Evolutionary conservation across 2,329 filamentous ascomycete species (phyloP).

Genomic region (Curvularia spicifera): DNA sequence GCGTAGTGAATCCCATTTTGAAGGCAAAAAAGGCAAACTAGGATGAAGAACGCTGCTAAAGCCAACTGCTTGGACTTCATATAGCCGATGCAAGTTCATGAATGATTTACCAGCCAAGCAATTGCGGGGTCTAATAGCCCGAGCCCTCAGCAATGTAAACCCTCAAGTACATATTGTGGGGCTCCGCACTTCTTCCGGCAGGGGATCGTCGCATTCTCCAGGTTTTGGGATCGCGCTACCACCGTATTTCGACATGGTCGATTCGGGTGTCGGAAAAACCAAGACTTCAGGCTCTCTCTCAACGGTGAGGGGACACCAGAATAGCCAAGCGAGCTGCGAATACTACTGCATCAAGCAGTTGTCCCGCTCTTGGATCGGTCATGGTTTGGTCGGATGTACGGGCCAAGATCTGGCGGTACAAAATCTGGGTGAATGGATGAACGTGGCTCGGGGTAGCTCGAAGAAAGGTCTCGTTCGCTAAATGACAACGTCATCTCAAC

Average conservation of each 20-base stretch:
- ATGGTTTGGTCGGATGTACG: background rate
- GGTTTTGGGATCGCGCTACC: constrained; percentile 22
- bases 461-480: background rate
- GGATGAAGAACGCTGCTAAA: background rate
- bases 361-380: background rate
- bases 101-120: constrained; percentile 32
- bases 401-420: constrained; percentile 1
- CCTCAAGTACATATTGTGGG: constrained; percentile 27
- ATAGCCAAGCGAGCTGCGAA: background rate
- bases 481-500: background rate
- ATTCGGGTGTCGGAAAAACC: constrained; percentile 23
- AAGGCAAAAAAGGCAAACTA: constrained; percentile 3
- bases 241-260: constrained; percentile 12
- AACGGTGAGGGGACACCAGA: constrained; percentile 5
- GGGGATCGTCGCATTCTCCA: constrained; percentile 31
- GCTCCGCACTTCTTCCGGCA: constrained; percentile 24
- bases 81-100: constrained; percentile 25
- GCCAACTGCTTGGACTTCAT: constrained; percentile 21
- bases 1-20: constrained; percentile 27
- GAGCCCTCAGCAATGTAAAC: constrained; percentile 31
- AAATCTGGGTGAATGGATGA: background rate
- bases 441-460: constrained; percentile 4
- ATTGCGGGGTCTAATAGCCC: constrained; percentile 32
- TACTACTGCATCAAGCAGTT: background rate
- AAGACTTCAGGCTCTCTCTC: constrained; percentile 15